phyloP scores from a whole-genome alignment of 2,329 filamentous ascomycete genomes.

The Sclerotinia spermophila region DNA sequence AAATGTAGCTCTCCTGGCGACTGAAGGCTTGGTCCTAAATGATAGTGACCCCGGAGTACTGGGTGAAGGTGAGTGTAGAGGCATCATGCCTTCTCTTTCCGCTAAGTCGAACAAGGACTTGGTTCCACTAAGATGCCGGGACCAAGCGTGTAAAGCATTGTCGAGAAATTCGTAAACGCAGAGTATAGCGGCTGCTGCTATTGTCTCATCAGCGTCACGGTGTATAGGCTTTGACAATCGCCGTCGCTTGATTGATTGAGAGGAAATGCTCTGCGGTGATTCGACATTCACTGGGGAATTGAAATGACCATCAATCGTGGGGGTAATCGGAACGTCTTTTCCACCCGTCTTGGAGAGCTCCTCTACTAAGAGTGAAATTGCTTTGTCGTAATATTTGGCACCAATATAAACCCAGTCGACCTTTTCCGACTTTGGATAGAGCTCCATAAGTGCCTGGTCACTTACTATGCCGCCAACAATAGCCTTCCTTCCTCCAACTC shows the following conservation, averaged over 20 bases:
- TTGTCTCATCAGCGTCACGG: constrained; percentile 53
- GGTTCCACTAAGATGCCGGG: constrained; percentile 60
- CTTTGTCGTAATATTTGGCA: constrained; percentile 57
- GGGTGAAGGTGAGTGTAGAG: constrained; percentile 42
- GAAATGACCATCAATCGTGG: constrained; percentile 36
- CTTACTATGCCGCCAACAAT: constrained; percentile 46
- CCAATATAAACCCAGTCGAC: constrained; percentile 58
- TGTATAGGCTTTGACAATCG: constrained; percentile 42
- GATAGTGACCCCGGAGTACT: constrained; percentile 37
- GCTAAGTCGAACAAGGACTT: constrained; percentile 58
- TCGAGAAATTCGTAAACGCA: constrained; percentile 68
- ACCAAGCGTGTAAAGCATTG: constrained; percentile 59
- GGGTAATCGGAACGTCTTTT: constrained; percentile 29
- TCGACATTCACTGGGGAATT: constrained; percentile 29
- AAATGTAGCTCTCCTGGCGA: constrained; percentile 56
- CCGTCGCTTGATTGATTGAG: constrained; percentile 39
- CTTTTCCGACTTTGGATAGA: constrained; percentile 44
- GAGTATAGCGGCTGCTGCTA: constrained; percentile 62
- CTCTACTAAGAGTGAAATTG: constrained; percentile 48
- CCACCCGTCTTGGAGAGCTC: constrained; percentile 35
- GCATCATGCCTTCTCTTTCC: constrained; percentile 46
- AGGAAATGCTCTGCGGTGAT: constrained; percentile 30
- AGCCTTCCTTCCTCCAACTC: constrained; percentile 50
- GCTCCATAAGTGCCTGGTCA: constrained; percentile 49
- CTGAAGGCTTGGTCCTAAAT: constrained; percentile 43